Evolutionary conservation across 305 asterid genomes (phyloP).

Genomic region (Rubia tinctorum): DNA sequence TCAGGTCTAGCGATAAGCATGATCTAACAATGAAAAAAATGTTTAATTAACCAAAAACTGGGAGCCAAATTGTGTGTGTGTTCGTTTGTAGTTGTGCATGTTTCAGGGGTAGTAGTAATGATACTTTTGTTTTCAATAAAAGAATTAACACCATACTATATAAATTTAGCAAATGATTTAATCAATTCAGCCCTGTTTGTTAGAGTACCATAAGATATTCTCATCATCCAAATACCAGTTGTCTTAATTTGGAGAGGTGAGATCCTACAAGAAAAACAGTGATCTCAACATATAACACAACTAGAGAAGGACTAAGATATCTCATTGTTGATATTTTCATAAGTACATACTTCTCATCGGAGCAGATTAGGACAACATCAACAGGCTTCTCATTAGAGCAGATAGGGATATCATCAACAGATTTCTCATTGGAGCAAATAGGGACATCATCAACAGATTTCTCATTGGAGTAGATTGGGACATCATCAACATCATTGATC

Average conservation of each 20-base stretch:
- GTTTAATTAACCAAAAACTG: not conserved
- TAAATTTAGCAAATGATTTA: too few relatives aligned
- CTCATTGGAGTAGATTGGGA: not conserved
- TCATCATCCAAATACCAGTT: conserved; percentile 16
- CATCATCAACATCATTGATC: conserved; percentile 20
- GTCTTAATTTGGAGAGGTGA: conserved; percentile 19
- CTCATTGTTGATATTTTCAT: too few relatives aligned
- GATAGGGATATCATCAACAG: not conserved
- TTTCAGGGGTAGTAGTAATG: too few relatives aligned
- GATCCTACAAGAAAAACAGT: conserved; percentile 13
- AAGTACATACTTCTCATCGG: too few relatives aligned
- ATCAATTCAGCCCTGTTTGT: too few relatives aligned
- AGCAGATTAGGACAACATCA: too few relatives aligned
- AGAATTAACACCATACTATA: too few relatives aligned
- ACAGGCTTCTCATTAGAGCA: not conserved
- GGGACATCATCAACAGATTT: not conserved
- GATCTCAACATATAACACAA: not conserved
- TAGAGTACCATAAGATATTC: not conserved
- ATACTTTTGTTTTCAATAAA: too few relatives aligned
- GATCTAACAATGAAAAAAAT: not conserved
- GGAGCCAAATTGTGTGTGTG: too few relatives aligned
- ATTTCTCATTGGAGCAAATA: too few relatives aligned
- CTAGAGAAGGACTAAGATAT: not conserved
- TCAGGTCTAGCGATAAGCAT: not conserved
- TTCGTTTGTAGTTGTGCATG: too few relatives aligned